Conservation (phyloP, 225 moss, liverwort and hornwort species). For the Physcomitrium patens region DNA sequence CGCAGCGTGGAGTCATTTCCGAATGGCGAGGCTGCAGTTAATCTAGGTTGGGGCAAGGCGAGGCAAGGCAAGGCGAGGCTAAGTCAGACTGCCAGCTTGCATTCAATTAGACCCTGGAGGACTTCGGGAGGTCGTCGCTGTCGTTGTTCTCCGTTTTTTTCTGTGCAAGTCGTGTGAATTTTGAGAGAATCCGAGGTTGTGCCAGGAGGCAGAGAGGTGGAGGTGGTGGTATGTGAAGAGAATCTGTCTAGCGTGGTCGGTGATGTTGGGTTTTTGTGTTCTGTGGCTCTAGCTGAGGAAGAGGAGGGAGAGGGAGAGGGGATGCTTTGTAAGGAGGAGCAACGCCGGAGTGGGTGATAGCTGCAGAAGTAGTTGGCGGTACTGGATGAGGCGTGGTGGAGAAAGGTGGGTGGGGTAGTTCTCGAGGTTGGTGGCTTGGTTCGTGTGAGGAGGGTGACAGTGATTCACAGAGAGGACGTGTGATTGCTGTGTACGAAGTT, state of each 20-base stretch:
- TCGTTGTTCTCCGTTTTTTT: neutral
- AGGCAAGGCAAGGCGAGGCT: too few species aligned
- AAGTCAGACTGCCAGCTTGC: too few species aligned
- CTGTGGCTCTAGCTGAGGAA: neutral
- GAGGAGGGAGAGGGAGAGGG: neutral
- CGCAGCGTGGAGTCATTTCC: too few species aligned
- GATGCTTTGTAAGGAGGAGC: neutral
- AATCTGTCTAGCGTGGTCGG: neutral
- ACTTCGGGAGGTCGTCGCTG: neutral
- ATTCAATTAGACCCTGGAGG: too few species aligned
- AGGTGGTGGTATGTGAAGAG: neutral
- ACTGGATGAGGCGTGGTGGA: neutral
- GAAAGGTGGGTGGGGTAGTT: slow-evolving; percentile 10
- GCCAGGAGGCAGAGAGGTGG: neutral
- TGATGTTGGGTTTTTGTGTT: neutral
- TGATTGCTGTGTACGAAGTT: slow-evolving; percentile 14
- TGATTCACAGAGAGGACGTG: neutral
- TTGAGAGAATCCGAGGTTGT: neutral
- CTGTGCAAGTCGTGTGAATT: neutral
- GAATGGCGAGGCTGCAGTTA: too few species aligned
- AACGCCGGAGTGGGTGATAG: neutral
- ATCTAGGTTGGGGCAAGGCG: too few species aligned
- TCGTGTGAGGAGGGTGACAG: neutral
- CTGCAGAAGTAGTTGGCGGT: slow-evolving; percentile 20
- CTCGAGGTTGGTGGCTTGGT: neutral